Base-by-base conservation (phyloP, 352 stramenopile genomes). In the Globisporangium middletonii region DNA sequence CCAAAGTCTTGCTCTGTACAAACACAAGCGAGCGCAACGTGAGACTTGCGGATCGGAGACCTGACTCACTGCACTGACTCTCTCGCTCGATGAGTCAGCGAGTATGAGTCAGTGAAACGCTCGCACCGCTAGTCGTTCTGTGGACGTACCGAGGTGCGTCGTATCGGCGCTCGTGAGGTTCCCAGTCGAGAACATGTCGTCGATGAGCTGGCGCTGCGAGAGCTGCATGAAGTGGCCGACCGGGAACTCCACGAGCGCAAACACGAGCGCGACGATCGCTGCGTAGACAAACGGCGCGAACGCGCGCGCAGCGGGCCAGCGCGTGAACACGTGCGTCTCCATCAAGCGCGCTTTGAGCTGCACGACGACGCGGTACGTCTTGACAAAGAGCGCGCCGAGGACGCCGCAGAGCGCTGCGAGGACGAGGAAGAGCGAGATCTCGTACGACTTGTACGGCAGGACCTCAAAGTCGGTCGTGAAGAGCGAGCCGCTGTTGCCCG, bases 181-280 rank as follows among this genome's bases (percentile, higher is more conserved):
- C 38, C 69, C 73, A 19, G 75, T 76, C 1, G 77, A 86, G 43
- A 96, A 94, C 73, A 97, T 84, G 51, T 96, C 82, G 65, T 97
- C 83, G 48, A 96, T 92, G 37, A 90, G 67, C 44, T 91, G 71
- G 27, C 78, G 77, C 53, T 90, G 73, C 9, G 79, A 79, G 12
- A 91, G 68, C 56, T 81, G 69, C 83, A 94, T 94, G 55, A 89
- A 92, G 63, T 79, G 83, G 33, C 86, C 86, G 11, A 90, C 67
- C 0, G 79, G 75, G 55, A 83, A 92, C 68, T 92, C 77, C 42
- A 88, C 63, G 2, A 89, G 64, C 26, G 79, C 73, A 48, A 90
- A 89, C 5, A 86, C 50, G 50, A 89, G 69, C 26, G 78, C 80
- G 19, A 93, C 77, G 2, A 80, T 51, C 1, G 78, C 73, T 16